Evolutionary conservation across 192 early-diverging fungal genomes (phyloP).

Genomic region (Entomortierella chlamydospora): DNA sequence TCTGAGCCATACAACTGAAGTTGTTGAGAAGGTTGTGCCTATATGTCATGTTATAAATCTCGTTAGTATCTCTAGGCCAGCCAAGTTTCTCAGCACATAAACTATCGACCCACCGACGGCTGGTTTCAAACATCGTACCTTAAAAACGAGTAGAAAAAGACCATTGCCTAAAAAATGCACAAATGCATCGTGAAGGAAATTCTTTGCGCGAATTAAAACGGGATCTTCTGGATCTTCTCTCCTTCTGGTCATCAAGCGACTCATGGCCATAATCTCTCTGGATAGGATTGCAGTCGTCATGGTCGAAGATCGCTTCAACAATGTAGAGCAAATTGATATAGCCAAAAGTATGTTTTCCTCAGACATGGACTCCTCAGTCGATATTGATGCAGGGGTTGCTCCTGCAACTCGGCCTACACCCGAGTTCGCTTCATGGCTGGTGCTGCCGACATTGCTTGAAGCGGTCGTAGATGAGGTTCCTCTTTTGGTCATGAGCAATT

Average conservation of each 20-base stretch:
- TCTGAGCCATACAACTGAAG: slow-evolving; percentile 42
- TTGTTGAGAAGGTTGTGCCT: slow-evolving; percentile 32
- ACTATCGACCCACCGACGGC: no score
- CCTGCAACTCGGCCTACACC: neutral
- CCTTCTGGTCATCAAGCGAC: slow-evolving; percentile 65
- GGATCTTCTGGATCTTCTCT: slow-evolving; percentile 56
- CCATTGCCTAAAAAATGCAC: slow-evolving; percentile 66
- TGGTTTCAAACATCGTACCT: slow-evolving; percentile 44
- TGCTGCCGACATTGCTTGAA: neutral
- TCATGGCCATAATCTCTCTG: slow-evolving; percentile 67
- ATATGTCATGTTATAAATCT: neutral
- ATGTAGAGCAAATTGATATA: slow-evolving; percentile 61
- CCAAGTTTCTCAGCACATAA: no score
- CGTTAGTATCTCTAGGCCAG: no score
- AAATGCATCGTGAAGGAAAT: slow-evolving; percentile 66
- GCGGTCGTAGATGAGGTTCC: neutral
- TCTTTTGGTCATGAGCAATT: slow-evolving; percentile 44
- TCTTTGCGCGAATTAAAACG: slow-evolving; percentile 60
- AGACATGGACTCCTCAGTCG: slow-evolving; percentile 36
- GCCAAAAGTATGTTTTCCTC: slow-evolving; percentile 69
- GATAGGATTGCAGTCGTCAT: slow-evolving; percentile 67
- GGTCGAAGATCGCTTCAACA: slow-evolving; percentile 63
- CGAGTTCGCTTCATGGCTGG: neutral
- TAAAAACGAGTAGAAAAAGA: slow-evolving; percentile 72
- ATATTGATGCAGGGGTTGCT: neutral